Evolutionary conservation across 768 basidiomycete genomes (phyloP).

Genomic region (Rhizopogon sp.): DNA sequence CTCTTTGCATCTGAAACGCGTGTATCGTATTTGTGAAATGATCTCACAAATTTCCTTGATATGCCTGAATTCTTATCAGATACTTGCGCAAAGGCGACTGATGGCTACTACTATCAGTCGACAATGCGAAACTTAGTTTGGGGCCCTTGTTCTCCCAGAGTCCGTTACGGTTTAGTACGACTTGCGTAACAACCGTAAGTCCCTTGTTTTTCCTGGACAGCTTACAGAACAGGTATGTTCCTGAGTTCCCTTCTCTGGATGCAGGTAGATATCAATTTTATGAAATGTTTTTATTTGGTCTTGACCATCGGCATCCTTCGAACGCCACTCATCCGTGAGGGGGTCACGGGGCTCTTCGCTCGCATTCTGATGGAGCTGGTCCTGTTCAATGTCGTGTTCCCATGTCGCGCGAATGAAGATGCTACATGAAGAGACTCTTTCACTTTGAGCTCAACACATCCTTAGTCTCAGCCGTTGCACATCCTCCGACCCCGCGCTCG

Average conservation of each 20-base stretch:
- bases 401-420: no score
- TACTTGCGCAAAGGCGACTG: background rate
- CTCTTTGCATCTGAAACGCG: background rate
- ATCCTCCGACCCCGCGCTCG: no score
- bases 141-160: background rate
- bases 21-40: background rate
- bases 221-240: background rate
- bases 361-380: no score
- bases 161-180: background rate
- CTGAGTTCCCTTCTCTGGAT: background rate
- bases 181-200: background rate
- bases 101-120: background rate
- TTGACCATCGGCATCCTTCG: no score
- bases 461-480: no score
- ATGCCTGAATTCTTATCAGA: background rate
- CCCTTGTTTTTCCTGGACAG: background rate
- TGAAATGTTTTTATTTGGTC: no score
- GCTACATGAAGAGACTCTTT: no score
- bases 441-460: no score
- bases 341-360: no score
- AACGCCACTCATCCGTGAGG: no score
- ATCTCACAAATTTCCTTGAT: no score
- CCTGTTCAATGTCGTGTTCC: no score
- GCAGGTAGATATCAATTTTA: background rate
- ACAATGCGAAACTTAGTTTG: background rate